These are phyloP conservation scores for Rhinocladiella similis DNA, from an alignment of 2,329 filamentous ascomycete genomes.

Conservation along the genomic window DNA sequence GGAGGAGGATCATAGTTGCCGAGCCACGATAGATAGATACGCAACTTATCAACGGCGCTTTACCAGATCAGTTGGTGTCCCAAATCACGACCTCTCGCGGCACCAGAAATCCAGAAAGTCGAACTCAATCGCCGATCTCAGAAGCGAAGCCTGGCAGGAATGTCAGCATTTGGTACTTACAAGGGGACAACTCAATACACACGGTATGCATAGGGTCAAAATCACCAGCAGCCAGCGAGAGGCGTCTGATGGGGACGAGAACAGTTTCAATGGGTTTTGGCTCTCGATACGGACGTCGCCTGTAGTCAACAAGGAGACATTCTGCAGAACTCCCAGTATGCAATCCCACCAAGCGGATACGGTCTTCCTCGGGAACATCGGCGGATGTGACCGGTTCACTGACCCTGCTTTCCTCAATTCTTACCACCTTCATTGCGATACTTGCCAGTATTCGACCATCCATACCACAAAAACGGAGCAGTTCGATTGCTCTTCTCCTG, in stretches of 20 bases:
- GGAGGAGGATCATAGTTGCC: constrained; percentile 19
- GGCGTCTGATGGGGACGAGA: constrained; percentile 3
- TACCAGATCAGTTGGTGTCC: too few relatives aligned
- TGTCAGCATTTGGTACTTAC: background rate
- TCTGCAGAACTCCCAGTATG: background rate
- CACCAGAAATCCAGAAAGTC: too few relatives aligned
- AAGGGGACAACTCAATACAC: background rate
- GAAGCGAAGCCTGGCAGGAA: too few relatives aligned
- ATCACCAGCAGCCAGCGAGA: constrained; percentile 2
- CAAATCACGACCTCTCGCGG: too few relatives aligned
- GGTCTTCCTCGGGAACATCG: constrained; percentile 17
- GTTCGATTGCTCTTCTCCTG: constrained; percentile 13
- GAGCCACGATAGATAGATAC: background rate
- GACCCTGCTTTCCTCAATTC: constrained; percentile 16
- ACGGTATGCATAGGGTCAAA: constrained; percentile 17
- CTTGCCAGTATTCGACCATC: constrained; percentile 15
- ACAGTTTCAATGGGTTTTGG: background rate
- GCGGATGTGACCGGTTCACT: constrained; percentile 7
- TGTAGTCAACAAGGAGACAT: constrained; percentile 6
- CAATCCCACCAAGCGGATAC: constrained; percentile 10
- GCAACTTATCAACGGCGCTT: background rate
- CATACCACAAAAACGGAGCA: constrained; percentile 12
- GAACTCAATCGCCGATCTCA: background rate
- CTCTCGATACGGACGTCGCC: constrained; percentile 3
- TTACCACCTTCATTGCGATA: constrained; percentile 13